These are phyloP conservation scores for Hypoxylon trugodes DNA, from an alignment of 495 filamentous ascomycete species.

Conservation along the genomic window DNA sequence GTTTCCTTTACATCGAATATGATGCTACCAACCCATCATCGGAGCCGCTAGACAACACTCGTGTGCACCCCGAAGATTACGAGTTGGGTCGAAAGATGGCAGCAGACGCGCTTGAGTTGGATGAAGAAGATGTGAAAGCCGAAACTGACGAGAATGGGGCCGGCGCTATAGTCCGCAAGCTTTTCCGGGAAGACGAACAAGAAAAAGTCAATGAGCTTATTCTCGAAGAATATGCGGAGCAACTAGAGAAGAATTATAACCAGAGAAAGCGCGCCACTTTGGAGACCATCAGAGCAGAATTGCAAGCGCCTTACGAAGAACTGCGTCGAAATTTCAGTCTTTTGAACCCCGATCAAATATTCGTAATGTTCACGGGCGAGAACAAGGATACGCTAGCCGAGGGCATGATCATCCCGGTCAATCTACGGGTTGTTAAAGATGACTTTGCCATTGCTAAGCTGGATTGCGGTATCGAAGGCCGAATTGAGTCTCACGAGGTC, in stretches of 20 bases:
- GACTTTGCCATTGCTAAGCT: conserved; percentile 93
- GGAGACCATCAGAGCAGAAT: conserved; percentile 93
- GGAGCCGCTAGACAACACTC: conserved; percentile 94
- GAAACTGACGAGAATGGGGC: conserved; percentile 88
- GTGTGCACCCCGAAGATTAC: conserved; percentile 98
- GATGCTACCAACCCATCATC: conserved; percentile 78
- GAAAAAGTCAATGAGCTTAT: conserved; percentile 97
- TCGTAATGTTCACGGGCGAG: conserved; percentile 97
- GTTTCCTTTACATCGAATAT: conserved; percentile 89
- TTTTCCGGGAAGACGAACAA: conserved; percentile 88
- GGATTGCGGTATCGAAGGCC: conserved; percentile 92
- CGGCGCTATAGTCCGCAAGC: conserved; percentile 88
- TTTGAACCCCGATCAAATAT: conserved; percentile 81
- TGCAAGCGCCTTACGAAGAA: conserved; percentile 93
- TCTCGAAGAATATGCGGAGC: conserved; percentile 95
- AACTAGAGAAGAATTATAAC: conserved; percentile 89
- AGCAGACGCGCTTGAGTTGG: conserved; percentile 92
- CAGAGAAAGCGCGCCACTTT: conserved; percentile 95
- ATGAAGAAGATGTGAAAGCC: conserved; percentile 96
- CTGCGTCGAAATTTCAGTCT: conserved; percentile 80
- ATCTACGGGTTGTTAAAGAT: conserved; percentile 84
- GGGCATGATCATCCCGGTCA: conserved; percentile 91
- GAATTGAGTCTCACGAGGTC: conserved; percentile 76
- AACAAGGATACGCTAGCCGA: conserved; percentile 81
- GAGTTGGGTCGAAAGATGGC: conserved; percentile 98